phyloP scores from a whole-genome alignment of 2,329 filamentous ascomycete species.

The Pyricularia sp. region DNA sequence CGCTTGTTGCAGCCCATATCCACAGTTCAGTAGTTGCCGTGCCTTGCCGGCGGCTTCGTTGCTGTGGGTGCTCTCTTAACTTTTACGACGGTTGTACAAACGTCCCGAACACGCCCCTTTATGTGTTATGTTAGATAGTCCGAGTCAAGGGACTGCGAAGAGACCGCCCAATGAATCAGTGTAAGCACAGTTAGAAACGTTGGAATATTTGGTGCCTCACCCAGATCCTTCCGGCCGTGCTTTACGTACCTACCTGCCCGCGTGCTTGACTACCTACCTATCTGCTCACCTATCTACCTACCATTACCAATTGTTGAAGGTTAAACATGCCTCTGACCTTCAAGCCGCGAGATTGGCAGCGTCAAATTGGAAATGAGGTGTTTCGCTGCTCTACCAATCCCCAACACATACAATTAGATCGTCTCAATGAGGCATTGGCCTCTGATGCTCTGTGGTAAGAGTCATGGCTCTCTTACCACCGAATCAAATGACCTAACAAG shows the following conservation, averaged over 20 bases:
- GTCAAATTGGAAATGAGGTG: slow-evolving; percentile 20
- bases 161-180: too few relatives aligned
- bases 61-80: not conserved
- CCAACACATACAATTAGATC: slow-evolving; percentile 36
- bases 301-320: not conserved
- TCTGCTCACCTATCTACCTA: too few relatives aligned
- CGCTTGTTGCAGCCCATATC: not conserved
- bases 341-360: slow-evolving; percentile 30
- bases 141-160: too few relatives aligned
- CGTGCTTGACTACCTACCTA: too few relatives aligned
- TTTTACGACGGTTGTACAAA: not conserved
- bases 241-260: too few relatives aligned
- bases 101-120: too few relatives aligned
- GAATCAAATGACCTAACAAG: too few relatives aligned
- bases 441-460: slow-evolving; percentile 16
- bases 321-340: not conserved
- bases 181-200: too few relatives aligned
- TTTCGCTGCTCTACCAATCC: slow-evolving; percentile 51
- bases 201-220: too few relatives aligned
- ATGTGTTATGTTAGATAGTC: too few relatives aligned
- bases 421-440: slow-evolving; percentile 41
- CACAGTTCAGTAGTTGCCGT: not conserved
- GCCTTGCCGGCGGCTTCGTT: not conserved
- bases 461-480: not conserved
- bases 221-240: too few relatives aligned